Percentiles rank a stretch among this genome's conserved stretches.
These are phyloP conservation scores for Phytophthora lateralis DNA, from an alignment of 352 stramenopile species.

Conservation along the genomic window DNA sequence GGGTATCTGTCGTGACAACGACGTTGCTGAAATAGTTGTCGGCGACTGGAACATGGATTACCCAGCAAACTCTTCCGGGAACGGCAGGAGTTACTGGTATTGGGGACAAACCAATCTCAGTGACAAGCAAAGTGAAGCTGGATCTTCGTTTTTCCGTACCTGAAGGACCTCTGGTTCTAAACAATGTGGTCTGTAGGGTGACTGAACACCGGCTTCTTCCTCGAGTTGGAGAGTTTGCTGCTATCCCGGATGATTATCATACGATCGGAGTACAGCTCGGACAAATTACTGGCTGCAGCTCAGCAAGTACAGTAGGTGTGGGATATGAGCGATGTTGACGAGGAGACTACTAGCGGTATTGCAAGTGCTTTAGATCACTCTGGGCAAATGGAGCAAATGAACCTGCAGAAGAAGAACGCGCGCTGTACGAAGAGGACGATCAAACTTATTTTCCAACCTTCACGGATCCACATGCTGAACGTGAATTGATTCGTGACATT, in stretches of 20 bases:
- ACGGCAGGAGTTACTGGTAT: not conserved
- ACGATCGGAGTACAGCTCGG: conserved; percentile 1
- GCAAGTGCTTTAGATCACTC: conserved; percentile 14
- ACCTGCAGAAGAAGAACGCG: conserved; percentile 7
- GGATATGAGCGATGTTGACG: conserved; percentile 22
- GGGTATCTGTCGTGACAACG: conserved; percentile 15
- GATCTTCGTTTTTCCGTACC: conserved; percentile 13
- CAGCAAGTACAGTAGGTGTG: conserved; percentile 10
- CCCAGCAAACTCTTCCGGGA: not conserved
- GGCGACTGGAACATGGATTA: not conserved
- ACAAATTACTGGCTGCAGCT: conserved; percentile 9
- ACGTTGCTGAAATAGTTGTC: conserved; percentile 10
- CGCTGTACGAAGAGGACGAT: not conserved
- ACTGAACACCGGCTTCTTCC: not conserved
- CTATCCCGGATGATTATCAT: conserved; percentile 11
- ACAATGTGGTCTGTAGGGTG: conserved; percentile 18
- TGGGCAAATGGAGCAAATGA: not conserved
- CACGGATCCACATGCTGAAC: not conserved
- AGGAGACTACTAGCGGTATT: not conserved
- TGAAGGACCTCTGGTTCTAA: conserved; percentile 5
- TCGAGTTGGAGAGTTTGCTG: conserved; percentile 7
- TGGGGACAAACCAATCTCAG: conserved; percentile 4
- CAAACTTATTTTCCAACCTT: not conserved
- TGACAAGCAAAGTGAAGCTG: conserved; percentile 22
- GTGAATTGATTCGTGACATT: not conserved